Base-by-base conservation (phyloP, 2,329 filamentous ascomycete species). In the Diaporthe sp. region DNA sequence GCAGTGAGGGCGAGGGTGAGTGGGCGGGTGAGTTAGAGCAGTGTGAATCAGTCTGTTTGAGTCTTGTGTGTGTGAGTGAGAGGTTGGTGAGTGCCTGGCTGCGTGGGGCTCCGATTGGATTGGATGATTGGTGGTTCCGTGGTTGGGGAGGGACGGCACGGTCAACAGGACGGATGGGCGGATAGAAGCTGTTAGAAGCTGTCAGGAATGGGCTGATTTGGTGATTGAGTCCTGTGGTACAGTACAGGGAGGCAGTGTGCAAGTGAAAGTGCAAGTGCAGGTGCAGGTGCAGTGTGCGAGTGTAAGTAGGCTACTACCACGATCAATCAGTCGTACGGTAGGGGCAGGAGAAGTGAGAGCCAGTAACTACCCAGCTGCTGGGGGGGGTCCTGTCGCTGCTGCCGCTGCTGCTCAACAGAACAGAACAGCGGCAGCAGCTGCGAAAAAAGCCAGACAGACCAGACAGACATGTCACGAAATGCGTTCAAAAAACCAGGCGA, bases 401-500 rank as follows among this genome's bases (percentile, higher is more conserved):
- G 22, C 22, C 42, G 37, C 39, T 47, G 19, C 27, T 63, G 39
- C 25, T 63, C 32, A 59, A 39, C 66, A 56, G 32, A 30, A n/a
- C n/a, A n/a, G n/a, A n/a, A n/a, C n/a, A n/a, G n/a, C 32, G 25
- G 37, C 69, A 51, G 47, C 32, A 27, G 32, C 69, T 22, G 35
- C 27, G 32, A 42, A 44, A 56, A 35, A 44, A 53, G 55, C 30
- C 44, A 51, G 32, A 50, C 30, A 37, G 44, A 66, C 63, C 42
- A 50, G 44, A 37, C 63, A 51, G 35, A 61, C 32, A 63, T 71
- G 69, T 71, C 69, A 71, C 32, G 69, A 61, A 51, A 53, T 61
- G 58, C 10, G 15, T 22, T 30, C 59, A 59, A 65, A 71, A 71
- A 71, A 71, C 44, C 70, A 65, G 58, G 70, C 70, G 56, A 71